Evolutionary conservation across 1,139 yeast species (phyloP), one percentile per base, ranked within the genome.

Genomic region (Groenewaldozyma sp.): DNA sequence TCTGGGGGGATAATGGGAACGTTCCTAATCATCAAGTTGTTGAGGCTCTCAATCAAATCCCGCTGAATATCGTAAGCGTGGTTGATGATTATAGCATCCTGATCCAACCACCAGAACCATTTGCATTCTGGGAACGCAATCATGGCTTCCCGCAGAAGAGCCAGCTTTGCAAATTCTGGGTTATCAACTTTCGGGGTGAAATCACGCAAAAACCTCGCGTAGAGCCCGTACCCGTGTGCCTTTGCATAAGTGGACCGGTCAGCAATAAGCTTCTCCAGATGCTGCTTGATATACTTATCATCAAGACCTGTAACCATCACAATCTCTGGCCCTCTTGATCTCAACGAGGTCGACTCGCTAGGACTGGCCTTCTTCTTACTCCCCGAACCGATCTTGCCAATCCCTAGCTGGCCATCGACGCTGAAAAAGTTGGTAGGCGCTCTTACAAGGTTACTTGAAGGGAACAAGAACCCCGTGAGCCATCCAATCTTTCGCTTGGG

Each of bases 41-140:
- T 75, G 46, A 87, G 66, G 11, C 73, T 69, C 10, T 68, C 72
- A 42, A 86, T 64, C 31, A 56, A 45, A 29, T 53, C 51, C 10
- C 44, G 34, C 22, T 45, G 62, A 35, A 87, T 53, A 47, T 82
- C 76, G 35, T 75, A 67, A 41, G 72, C 71, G 45, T 73, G 65
- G 46, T 82, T 73, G 82, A 82, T 78, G 38, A 88, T 75, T 42
- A 83, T 62, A 0, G 87, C 76, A 55, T 81, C 78, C 54, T 84
- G 79, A 56, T 84, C 95, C 33, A 88, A 60, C 60, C 79, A 87
- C 91, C 95, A 83, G 54, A 87, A 74, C 74, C 88, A 82, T 55
- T 83, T 78, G 10, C 94, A 79, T 33, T 76, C 67, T 2, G 95
- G 94, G 65, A 87, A 88, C 0, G 95, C 91, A 60, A 74, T 76